Percentiles rank a stretch among this genome's conserved stretches.
Evolutionary conservation across 2,329 filamentous ascomycete genomes (phyloP).

Genomic region (Rhinocladiella similis): DNA sequence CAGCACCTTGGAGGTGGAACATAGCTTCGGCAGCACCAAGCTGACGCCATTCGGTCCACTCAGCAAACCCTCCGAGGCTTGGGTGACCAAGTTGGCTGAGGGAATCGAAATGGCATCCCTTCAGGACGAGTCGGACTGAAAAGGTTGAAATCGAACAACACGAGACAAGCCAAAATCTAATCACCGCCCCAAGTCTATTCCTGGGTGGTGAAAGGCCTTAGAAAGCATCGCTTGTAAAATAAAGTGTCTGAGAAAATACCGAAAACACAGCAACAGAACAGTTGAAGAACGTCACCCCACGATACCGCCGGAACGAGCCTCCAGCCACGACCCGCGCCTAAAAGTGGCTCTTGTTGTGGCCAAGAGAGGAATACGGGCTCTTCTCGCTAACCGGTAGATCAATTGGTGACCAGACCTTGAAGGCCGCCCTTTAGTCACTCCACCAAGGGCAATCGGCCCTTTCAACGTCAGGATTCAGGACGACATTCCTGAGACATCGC

Average conservation of each 20-base stretch:
- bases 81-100: constrained; percentile 12
- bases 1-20: constrained; percentile 14
- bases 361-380: neutral
- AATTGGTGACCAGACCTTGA: neutral
- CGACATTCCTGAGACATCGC: neutral
- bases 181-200: constrained; percentile 5
- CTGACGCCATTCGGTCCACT: neutral
- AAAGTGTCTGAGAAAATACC: neutral
- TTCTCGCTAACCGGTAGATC: neutral
- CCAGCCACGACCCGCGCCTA: constrained; percentile 18
- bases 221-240: no score
- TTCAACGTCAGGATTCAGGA: neutral
- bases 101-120: neutral
- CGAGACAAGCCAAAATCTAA: neutral
- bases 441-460: neutral
- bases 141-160: neutral
- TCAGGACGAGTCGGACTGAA: neutral
- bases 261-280: neutral
- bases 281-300: no score
- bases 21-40: constrained; percentile 5
- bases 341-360: neutral
- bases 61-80: constrained; percentile 2
- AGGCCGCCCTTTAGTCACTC: neutral
- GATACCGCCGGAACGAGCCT: constrained; percentile 20
- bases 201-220: neutral